Percentiles rank a stretch among this genome's conserved stretches.
phyloP scores from a whole-genome alignment of 2,329 filamentous ascomycete species.

The Fusarium miscanthi region DNA sequence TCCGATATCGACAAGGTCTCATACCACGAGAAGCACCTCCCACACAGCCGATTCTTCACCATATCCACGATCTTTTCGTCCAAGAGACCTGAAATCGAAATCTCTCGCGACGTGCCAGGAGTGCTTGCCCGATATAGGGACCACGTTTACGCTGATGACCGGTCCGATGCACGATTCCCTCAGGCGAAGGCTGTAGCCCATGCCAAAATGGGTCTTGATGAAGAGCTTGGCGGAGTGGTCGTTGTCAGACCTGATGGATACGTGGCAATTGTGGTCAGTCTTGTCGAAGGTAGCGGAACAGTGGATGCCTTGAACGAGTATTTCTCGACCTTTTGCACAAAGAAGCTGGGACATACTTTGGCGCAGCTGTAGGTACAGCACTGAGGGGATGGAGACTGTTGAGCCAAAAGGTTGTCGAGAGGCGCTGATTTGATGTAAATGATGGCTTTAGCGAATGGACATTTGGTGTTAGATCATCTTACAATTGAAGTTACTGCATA shows the following conservation, averaged over 20 bases:
- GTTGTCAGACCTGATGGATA: conserved; percentile 91
- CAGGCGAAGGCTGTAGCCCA: conserved; percentile 80
- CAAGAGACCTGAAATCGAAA: conserved; percentile 75
- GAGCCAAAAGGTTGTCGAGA: background rate
- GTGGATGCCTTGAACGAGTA: conserved; percentile 86
- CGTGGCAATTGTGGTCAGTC: conserved; percentile 77
- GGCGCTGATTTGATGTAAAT: background rate
- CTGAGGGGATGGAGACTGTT: background rate
- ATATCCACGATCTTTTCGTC: conserved; percentile 80
- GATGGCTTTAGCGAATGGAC: conserved; percentile 4
- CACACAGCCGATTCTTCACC: conserved; percentile 85
- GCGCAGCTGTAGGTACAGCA: conserved; percentile 41
- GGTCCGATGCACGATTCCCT: conserved; percentile 76
- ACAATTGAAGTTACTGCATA: background rate
- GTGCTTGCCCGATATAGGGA: conserved; percentile 80
- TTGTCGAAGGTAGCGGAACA: conserved; percentile 82
- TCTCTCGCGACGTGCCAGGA: conserved; percentile 75
- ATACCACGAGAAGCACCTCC: conserved; percentile 85
- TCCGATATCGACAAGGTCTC: conserved; percentile 71
- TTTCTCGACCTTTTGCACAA: conserved; percentile 78
- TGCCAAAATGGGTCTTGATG: conserved; percentile 84
- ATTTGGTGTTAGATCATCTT: background rate
- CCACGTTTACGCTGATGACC: conserved; percentile 88
- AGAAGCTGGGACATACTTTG: conserved; percentile 58
- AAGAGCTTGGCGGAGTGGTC: conserved; percentile 80